phyloP scores from a whole-genome alignment of 495 filamentous ascomycete species.

The Podospora appendiculata region DNA sequence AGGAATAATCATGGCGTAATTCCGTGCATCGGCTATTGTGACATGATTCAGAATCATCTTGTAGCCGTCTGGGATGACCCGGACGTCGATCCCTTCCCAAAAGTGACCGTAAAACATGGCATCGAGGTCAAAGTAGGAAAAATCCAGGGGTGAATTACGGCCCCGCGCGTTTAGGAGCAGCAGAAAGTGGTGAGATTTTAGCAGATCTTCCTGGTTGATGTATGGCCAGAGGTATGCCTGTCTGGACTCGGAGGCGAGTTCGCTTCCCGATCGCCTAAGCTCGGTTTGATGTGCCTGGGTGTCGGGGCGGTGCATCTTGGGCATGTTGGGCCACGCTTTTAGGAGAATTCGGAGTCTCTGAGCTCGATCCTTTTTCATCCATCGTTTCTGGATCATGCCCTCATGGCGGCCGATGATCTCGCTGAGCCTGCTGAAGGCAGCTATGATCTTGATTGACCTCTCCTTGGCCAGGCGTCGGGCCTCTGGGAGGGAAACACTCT shows the following conservation, averaged over 20 bases:
- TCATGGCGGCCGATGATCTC: conserved; percentile 36
- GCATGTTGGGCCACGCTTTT: conserved; percentile 40
- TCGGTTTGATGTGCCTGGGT: conserved; percentile 33
- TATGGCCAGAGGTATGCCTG: conserved; percentile 40
- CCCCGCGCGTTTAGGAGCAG: conserved; percentile 44
- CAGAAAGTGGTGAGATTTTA: conserved; percentile 30
- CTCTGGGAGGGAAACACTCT: no score
- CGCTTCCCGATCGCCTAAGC: neutral
- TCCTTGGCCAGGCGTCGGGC: no score
- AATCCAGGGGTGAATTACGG: conserved; percentile 17
- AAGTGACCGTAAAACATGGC: no score
- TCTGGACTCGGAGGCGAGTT: conserved; percentile 3
- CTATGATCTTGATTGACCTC: neutral
- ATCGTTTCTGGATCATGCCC: conserved; percentile 37
- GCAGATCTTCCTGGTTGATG: conserved; percentile 52
- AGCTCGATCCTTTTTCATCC: conserved; percentile 36
- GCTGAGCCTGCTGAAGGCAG: neutral
- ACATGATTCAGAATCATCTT: no score
- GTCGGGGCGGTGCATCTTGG: conserved; percentile 42
- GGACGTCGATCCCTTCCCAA: no score
- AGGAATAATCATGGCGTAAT: no score
- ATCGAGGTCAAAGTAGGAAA: conserved; percentile 4
- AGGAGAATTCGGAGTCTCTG: conserved; percentile 36
- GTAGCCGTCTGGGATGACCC: no score
- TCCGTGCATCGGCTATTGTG: no score